Evolutionary conservation across 169 alveolate genomes (phyloP).

Genomic region (Babesia ovis): DNA sequence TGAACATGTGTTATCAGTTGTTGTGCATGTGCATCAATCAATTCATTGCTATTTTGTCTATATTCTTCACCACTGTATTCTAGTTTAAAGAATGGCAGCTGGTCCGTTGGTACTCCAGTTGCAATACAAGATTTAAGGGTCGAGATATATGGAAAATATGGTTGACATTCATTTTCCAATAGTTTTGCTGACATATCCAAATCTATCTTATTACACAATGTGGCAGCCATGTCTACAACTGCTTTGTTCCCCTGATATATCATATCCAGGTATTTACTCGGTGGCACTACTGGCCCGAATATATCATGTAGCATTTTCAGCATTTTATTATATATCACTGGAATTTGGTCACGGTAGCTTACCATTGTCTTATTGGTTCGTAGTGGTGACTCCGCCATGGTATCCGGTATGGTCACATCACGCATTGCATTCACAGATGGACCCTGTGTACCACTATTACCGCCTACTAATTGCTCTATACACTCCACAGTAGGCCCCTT

Average conservation of each 20-base stretch:
- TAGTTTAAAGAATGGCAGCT: slow-evolving; percentile 2
- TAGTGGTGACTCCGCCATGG: background rate
- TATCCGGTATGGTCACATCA: too few relatives aligned
- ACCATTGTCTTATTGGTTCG: background rate
- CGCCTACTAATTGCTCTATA: too few relatives aligned
- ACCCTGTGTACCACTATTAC: too few relatives aligned
- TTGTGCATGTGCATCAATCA: background rate
- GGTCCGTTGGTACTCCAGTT: background rate
- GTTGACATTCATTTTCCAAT: background rate
- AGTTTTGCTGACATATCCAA: too few relatives aligned
- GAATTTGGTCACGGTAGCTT: slow-evolving; percentile 6
- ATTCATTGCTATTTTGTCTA: background rate
- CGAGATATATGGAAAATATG: slow-evolving; percentile 8
- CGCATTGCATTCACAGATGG: too few relatives aligned
- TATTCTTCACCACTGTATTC: background rate
- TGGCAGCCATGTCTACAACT: background rate
- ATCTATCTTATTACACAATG: background rate
- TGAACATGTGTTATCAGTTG: background rate
- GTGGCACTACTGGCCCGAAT: background rate
- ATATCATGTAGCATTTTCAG: slow-evolving; percentile 10
- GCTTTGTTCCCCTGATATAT: background rate
- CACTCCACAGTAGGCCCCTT: slow-evolving; percentile 22
- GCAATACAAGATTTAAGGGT: background rate
- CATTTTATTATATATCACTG: background rate
- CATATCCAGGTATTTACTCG: background rate